phyloP scores from a whole-genome alignment of 139 green algal species.

The Chlamydomonas schloesseri region DNA sequence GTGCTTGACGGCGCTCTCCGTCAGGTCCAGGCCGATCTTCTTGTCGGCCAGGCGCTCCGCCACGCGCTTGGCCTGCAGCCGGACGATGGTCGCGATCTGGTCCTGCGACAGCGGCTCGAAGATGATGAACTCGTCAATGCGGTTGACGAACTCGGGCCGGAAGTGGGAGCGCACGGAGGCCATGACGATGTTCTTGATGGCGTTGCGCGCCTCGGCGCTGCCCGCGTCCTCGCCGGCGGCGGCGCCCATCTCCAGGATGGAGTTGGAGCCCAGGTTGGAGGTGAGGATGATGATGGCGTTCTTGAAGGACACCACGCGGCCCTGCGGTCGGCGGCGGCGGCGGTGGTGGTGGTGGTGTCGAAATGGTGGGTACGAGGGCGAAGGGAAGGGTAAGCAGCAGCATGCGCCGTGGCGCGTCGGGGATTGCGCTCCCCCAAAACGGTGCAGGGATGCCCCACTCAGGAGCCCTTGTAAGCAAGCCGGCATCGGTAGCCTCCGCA shows the following conservation, averaged over 20 bases:
- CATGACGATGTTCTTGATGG: slow-evolving; percentile 55
- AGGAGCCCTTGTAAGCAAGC: too few relatives aligned
- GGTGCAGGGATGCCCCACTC: too few relatives aligned
- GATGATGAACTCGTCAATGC: slow-evolving; percentile 99
- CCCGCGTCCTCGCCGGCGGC: slow-evolving; percentile 12
- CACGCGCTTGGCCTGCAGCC: slow-evolving; percentile 66
- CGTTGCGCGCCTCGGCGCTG: background rate
- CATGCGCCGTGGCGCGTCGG: too few relatives aligned
- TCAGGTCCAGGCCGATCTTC: slow-evolving; percentile 92
- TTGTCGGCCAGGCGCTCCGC: slow-evolving; percentile 86
- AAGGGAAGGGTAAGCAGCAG: too few relatives aligned
- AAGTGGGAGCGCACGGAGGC: slow-evolving; percentile 80
- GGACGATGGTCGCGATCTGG: slow-evolving; percentile 93
- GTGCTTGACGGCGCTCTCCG: slow-evolving; percentile 80
- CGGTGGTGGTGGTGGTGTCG: background rate
- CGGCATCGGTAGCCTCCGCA: too few relatives aligned
- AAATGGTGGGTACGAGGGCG: background rate
- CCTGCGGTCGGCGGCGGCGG: slow-evolving; percentile 56
- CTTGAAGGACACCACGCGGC: slow-evolving; percentile 94
- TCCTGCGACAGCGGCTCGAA: slow-evolving; percentile 91
- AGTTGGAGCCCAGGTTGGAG: slow-evolving; percentile 91
- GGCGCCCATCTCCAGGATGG: slow-evolving; percentile 70
- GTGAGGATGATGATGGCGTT: slow-evolving; percentile 98
- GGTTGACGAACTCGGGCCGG: slow-evolving; percentile 99
- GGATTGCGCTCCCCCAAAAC: too few relatives aligned